Conservation (phyloP, 202 grass and related monocot species). For the Panicum virgatum region DNA sequence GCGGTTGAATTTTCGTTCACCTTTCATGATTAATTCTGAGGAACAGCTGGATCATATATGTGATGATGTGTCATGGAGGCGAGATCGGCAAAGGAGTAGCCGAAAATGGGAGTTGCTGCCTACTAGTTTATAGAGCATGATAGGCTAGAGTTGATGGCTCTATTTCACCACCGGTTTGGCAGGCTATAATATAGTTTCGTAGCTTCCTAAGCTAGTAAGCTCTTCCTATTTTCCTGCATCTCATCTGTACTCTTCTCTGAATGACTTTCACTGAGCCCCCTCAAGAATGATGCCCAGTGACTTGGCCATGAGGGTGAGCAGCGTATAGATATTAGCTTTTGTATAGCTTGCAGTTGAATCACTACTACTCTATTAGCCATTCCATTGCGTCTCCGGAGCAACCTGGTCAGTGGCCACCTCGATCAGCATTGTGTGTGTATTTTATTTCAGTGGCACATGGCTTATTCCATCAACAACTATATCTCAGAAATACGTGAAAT, state of each 20-base stretch:
- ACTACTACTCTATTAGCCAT: neutral
- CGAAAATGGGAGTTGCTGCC: neutral
- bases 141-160: neutral
- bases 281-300: neutral
- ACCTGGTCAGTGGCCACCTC: neutral
- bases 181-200: neutral
- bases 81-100: neutral
- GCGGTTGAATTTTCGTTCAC: slow-evolving; percentile 3
- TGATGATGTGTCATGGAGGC: neutral
- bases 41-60: neutral
- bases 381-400: neutral
- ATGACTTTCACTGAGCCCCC: neutral
- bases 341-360: neutral
- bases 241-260: neutral
- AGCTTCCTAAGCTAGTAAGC: neutral
- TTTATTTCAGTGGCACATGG: neutral
- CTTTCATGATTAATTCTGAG: neutral
- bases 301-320: slow-evolving; percentile 16
- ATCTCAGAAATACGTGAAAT: neutral
- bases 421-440: neutral
- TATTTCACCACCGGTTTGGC: neutral
- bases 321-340: neutral
- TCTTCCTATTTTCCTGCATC: neutral
- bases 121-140: slow-evolving; percentile 20
- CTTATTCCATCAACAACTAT: neutral